Percentiles rank a stretch among this genome's conserved stretches.
phyloP scores from a whole-genome alignment of 371 early-diverging fungal genomes.

The Mortierella sp. region DNA sequence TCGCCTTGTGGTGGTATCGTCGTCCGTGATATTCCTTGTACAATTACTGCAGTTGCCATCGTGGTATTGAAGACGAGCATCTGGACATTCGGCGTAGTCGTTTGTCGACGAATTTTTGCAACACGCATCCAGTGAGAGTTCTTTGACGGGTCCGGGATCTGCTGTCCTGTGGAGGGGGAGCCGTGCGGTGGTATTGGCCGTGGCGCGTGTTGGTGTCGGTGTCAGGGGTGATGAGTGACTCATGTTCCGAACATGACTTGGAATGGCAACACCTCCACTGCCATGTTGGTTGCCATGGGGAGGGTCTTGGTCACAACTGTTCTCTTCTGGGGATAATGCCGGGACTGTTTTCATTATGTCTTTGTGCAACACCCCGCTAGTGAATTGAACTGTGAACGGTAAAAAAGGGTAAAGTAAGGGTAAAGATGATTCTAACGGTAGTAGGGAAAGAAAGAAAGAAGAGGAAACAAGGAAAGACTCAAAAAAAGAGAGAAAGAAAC shows the following conservation, averaged over 20 bases:
- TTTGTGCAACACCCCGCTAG: too few species aligned
- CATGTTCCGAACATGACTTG: conserved; percentile 19
- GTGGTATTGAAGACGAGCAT: not conserved
- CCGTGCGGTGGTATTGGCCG: not conserved
- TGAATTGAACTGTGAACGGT: too few species aligned
- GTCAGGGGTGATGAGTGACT: conserved; percentile 9
- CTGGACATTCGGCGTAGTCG: not conserved
- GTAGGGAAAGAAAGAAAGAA: not conserved
- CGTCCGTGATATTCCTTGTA: not conserved
- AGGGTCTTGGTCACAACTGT: not conserved
- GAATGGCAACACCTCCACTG: not conserved
- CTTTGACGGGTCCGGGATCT: not conserved
- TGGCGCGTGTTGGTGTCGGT: conserved; percentile 16
- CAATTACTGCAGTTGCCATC: not conserved
- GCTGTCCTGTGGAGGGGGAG: not conserved
- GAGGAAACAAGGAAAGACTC: not conserved
- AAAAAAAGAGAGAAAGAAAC: not conserved
- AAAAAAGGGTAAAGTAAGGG: not conserved
- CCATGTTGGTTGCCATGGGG: conserved; percentile 3
- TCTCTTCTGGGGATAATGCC: not conserved
- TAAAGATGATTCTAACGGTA: too few species aligned
- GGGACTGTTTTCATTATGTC: conserved; percentile 2
- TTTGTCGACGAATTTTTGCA: conserved; percentile 1
- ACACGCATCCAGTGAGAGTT: conserved; percentile 27
- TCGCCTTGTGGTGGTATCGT: not conserved